phyloP scores from a whole-genome alignment of 352 stramenopile genomes.

The Phytophthora vignae region DNA sequence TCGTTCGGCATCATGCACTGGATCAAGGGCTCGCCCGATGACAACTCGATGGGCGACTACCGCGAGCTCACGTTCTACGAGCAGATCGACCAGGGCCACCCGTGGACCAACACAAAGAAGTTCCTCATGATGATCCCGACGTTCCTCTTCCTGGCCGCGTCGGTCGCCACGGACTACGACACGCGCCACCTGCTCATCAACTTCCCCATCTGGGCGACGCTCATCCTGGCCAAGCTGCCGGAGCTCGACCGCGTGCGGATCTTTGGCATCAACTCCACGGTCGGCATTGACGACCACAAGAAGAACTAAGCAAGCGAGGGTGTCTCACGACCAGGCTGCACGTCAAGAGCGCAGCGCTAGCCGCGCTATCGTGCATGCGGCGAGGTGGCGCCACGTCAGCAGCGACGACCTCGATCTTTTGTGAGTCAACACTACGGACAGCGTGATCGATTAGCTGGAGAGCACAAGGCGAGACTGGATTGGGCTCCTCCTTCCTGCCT shows the following conservation, averaged over 20 bases:
- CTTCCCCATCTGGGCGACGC: constrained; percentile 91
- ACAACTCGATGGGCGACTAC: constrained; percentile 94
- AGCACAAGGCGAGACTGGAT: constrained; percentile 22
- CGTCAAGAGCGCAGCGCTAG: constrained; percentile 7
- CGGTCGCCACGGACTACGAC: constrained; percentile 92
- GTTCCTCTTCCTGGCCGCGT: constrained; percentile 87
- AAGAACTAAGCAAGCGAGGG: constrained; percentile 41
- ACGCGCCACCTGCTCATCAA: constrained; percentile 89
- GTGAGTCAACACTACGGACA: constrained; percentile 33
- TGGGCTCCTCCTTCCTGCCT: constrained; percentile 13
- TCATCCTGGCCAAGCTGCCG: constrained; percentile 94
- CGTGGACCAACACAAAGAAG: constrained; percentile 94
- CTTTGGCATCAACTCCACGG: constrained; percentile 96
- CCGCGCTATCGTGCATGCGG: constrained; percentile 8
- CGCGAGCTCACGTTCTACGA: constrained; percentile 96
- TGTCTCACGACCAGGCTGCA: constrained; percentile 10
- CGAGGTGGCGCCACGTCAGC: constrained; percentile 6
- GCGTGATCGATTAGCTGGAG: constrained; percentile 25
- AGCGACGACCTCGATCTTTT: constrained; percentile 20
- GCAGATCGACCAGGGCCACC: constrained; percentile 93
- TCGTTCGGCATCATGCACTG: constrained; percentile 96
- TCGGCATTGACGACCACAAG: constrained; percentile 94
- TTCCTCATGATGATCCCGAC: constrained; percentile 95
- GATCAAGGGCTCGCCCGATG: constrained; percentile 95
- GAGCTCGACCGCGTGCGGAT: constrained; percentile 95